Conservation (phyloP, 1,284 basidiomycete genomes). For the Rhodofomes roseus region DNA sequence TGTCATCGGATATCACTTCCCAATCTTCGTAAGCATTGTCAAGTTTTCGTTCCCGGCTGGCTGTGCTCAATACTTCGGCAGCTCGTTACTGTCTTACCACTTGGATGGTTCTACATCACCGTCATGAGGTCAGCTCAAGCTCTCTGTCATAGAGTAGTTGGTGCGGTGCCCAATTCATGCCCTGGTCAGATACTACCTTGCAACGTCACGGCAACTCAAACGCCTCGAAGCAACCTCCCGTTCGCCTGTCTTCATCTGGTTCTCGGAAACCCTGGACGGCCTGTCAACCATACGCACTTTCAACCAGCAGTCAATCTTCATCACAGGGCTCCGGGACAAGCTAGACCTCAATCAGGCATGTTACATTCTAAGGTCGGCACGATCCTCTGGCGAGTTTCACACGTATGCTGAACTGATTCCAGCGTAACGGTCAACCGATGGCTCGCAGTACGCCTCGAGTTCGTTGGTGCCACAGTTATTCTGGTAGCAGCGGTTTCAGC, state of each 20-base stretch:
- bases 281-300: conserved; percentile 88
- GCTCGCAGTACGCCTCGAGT: conserved; percentile 78
- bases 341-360: conserved; percentile 84
- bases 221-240: conserved; percentile 88
- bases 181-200: conserved; percentile 83
- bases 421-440: conserved; percentile 76
- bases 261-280: conserved; percentile 84
- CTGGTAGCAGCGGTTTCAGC: conserved; percentile 70
- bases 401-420: background rate
- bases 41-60: too few relatives aligned
- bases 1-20: too few relatives aligned
- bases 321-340: conserved; percentile 72
- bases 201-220: conserved; percentile 90
- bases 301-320: conserved; percentile 71
- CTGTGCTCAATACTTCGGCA: too few relatives aligned
- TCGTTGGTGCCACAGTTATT: conserved; percentile 82
- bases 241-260: conserved; percentile 89
- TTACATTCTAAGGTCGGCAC: conserved; percentile 48
- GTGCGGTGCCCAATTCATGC: background rate
- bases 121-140: conserved; percentile 76
- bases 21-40: too few relatives aligned
- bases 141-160: background rate
- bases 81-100: too few relatives aligned
- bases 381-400: background rate
- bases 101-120: conserved; percentile 81